Base-by-base conservation (phyloP, 768 basidiomycete species). In the Mycena olivaceomarginata region DNA sequence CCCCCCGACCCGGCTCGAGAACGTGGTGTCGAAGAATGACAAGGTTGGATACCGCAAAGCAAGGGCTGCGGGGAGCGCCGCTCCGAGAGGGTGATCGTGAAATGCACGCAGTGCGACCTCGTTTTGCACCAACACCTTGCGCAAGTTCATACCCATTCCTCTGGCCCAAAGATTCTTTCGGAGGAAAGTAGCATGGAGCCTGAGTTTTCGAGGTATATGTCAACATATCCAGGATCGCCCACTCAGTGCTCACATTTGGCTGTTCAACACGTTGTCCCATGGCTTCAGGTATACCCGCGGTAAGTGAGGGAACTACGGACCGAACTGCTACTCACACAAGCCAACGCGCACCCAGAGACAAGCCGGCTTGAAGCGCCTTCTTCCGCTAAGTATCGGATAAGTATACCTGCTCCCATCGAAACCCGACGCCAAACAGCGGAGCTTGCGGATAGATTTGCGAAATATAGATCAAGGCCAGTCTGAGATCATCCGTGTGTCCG, bases 401-500 rank as follows among this genome's bases (percentile, higher is more conserved):
- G 70, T 51, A 71, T 71, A 2, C 70, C 70, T 12, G 70, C 70
- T 9, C 70, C 70, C 70, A 71, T 71, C 20, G 70, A 71, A 71
- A 71, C 18, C 70, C 70, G 3, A 71, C 43, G 12, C 70, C 70
- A 1, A 71, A 37, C 20, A 71, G 45, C 20, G 70, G 70, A 18
- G 70, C 70, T n/a, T 16, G 31, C 25, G 60, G 70, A 15, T 71
- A 71, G 18, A 63, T 71, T 11, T 71, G 70, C 5, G 60, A 71
- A 62, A 71, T 62, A 63, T 71, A 71, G 4, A 70, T 48, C 59
- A 70, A 70, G 22, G 70, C 70, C 59, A 46, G 69, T 62, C 69
- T 15, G 2, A 70, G 59, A 62, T 70, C 69, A 31, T 70, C 69
- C 48, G 69, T 70, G 31, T 70, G 69, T 1, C 69, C 69, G 20